These are phyloP conservation scores for Paspalum notatum DNA, from an alignment of 176 grass and related monocot species.

Conservation along the genomic window DNA sequence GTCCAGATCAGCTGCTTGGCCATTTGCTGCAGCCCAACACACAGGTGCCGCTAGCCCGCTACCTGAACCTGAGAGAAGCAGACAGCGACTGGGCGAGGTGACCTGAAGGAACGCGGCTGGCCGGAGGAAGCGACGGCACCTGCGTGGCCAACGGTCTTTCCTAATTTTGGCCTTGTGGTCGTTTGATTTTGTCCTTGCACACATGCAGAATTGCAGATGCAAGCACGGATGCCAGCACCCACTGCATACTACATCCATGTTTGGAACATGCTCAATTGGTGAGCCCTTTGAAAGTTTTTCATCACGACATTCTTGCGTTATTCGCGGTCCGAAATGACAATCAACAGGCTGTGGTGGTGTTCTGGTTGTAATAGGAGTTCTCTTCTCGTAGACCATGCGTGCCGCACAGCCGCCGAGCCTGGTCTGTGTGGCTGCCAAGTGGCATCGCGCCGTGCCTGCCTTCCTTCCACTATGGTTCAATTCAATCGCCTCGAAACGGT, in stretches of 20 bases:
- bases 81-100: not conserved
- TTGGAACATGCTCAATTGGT: too few relatives aligned
- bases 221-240: too few relatives aligned
- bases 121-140: not conserved
- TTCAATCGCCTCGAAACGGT: not conserved
- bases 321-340: not conserved
- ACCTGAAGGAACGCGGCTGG: not conserved
- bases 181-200: not conserved
- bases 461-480: not conserved
- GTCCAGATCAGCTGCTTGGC: too few relatives aligned
- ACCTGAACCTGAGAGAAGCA: too few relatives aligned
- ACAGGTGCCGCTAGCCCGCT: too few relatives aligned
- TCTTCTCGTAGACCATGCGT: not conserved
- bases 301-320: too few relatives aligned
- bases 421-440: not conserved
- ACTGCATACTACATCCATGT: too few relatives aligned
- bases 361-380: not conserved
- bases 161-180: not conserved
- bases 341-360: not conserved
- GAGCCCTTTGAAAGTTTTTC: too few relatives aligned
- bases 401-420: too few relatives aligned
- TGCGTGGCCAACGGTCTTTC: not conserved
- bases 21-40: too few relatives aligned
- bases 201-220: not conserved
- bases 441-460: not conserved